Percentiles rank a stretch among this genome's conserved stretches.
Conservation (phyloP, 2,329 filamentous ascomycete genomes). For the Ploettnerulaceae sp. region DNA sequence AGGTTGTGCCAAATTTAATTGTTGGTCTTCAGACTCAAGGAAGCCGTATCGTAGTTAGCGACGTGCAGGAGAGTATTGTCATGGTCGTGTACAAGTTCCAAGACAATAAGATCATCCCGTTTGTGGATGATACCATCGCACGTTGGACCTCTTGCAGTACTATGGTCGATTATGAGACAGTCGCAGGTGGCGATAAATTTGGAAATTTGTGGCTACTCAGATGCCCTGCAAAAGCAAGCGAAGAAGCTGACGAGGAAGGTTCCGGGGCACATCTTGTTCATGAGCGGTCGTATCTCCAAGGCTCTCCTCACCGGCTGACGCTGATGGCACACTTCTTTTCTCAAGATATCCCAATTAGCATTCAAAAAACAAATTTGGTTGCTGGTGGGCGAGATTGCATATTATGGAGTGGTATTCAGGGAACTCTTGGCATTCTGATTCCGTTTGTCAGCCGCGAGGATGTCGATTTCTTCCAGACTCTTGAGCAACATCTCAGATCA, state of each 20-base stretch:
- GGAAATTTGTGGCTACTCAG: constrained; percentile 93
- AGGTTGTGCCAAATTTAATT: constrained; percentile 77
- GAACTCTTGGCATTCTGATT: constrained; percentile 87
- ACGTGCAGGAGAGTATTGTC: constrained; percentile 86
- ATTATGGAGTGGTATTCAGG: constrained; percentile 91
- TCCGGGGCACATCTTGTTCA: constrained; percentile 88
- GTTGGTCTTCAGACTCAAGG: constrained; percentile 86
- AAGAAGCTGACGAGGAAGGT: constrained; percentile 87
- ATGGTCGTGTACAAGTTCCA: constrained; percentile 92
- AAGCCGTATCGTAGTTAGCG: constrained; percentile 84
- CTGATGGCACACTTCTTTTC: constrained; percentile 85
- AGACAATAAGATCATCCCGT: constrained; percentile 87
- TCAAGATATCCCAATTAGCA: constrained; percentile 86
- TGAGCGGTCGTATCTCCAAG: constrained; percentile 83
- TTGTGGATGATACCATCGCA: constrained; percentile 82
- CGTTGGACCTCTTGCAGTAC: constrained; percentile 87
- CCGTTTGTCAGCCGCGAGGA: constrained; percentile 90
- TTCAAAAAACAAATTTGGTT: constrained; percentile 84
- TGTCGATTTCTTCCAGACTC: constrained; percentile 93
- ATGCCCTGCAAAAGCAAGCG: constrained; percentile 77
- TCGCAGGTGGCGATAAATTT: constrained; percentile 94
- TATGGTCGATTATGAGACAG: constrained; percentile 97
- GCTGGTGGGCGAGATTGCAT: constrained; percentile 88
- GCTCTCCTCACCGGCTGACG: constrained; percentile 76
- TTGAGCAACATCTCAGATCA: constrained; percentile 81